A percentile compares a stretch with the other conserved stretches of the same genome.
Evolutionary conservation across 371 early-diverging fungal genomes (phyloP).

Genomic region (Encephalitozoon hellem): DNA sequence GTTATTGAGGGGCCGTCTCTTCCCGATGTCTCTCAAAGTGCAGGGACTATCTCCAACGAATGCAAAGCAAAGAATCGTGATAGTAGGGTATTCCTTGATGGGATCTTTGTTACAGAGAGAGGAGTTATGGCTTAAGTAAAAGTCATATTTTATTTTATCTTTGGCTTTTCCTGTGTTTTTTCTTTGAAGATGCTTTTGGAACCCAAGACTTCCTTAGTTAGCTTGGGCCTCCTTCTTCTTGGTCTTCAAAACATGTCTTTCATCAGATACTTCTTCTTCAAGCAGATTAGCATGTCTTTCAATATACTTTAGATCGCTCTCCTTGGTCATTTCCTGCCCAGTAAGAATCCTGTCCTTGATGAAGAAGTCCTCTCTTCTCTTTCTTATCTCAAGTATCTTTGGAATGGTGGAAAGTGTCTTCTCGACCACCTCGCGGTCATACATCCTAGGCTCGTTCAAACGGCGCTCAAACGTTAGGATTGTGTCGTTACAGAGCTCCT

Average conservation of each 20-base stretch:
- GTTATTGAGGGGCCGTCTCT: conserved; percentile 85
- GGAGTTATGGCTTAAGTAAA: conserved; percentile 45
- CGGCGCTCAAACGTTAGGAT: conserved; percentile 90
- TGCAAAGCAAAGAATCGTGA: conserved; percentile 79
- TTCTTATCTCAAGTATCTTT: conserved; percentile 40
- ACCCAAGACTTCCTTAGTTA: not conserved
- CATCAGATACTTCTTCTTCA: not conserved
- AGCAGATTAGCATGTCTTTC: conserved; percentile 39
- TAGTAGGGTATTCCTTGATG: conserved; percentile 98
- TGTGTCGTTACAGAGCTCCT: conserved; percentile 69
- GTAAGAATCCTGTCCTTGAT: conserved; percentile 57
- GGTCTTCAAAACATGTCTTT: not conserved
- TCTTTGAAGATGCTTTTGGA: not conserved
- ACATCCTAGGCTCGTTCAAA: conserved; percentile 83
- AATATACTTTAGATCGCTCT: conserved; percentile 45
- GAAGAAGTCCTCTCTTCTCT: conserved; percentile 48
- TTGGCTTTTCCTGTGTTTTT: not conserved
- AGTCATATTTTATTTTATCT: conserved; percentile 6
- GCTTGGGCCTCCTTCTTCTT: conserved; percentile 1
- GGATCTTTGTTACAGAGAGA: conserved; percentile 63
- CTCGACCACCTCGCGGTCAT: conserved; percentile 82
- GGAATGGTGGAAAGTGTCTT: conserved; percentile 63
- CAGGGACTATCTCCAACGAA: conserved; percentile 76
- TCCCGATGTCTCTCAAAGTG: conserved; percentile 87
- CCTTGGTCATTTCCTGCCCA: conserved; percentile 49